These are phyloP conservation scores for Ramularia endophylla DNA, from an alignment of 2,329 filamentous ascomycete genomes.

Conservation along the genomic window DNA sequence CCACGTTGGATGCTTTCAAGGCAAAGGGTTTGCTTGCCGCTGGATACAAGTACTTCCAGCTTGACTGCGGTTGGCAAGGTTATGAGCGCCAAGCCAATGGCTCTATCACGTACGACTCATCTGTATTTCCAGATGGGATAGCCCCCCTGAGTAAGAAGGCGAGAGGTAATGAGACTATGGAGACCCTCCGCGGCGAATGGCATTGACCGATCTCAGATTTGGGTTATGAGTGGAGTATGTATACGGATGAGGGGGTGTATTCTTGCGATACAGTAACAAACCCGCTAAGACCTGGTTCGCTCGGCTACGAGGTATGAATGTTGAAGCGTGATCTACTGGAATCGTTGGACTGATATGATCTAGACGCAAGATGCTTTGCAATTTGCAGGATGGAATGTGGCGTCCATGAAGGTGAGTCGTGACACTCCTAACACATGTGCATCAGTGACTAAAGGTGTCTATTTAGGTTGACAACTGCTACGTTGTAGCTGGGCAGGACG, in stretches of 20 bases:
- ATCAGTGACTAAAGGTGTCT: background rate
- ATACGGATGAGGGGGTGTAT: conserved; percentile 36
- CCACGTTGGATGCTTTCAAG: conserved; percentile 18
- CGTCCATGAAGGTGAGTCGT: conserved; percentile 20
- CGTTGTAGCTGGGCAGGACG: conserved; percentile 18
- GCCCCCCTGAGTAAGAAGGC: conserved; percentile 46
- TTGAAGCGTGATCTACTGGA: too few species aligned
- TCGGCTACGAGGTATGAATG: conserved; percentile 16
- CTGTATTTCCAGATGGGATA: conserved; percentile 47
- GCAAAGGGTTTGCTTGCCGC: conserved; percentile 10
- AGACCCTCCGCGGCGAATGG: too few species aligned
- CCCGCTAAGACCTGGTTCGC: conserved; percentile 12
- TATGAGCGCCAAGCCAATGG: conserved; percentile 36
- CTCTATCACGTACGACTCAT: conserved; percentile 46
- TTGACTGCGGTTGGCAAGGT: conserved; percentile 55
- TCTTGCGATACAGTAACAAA: conserved; percentile 21
- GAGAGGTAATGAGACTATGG: conserved; percentile 42
- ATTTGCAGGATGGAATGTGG: conserved; percentile 25
- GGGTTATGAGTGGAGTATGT: conserved; percentile 45
- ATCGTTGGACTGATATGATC: too few species aligned
- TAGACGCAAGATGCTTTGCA: conserved; percentile 20
- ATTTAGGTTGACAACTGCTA: conserved; percentile 29
- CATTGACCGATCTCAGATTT: background rate
- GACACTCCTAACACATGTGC: background rate
- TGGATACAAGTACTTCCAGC: conserved; percentile 53